Conservation (phyloP, 768 basidiomycete genomes). For the Xerocomus spinulosus region DNA sequence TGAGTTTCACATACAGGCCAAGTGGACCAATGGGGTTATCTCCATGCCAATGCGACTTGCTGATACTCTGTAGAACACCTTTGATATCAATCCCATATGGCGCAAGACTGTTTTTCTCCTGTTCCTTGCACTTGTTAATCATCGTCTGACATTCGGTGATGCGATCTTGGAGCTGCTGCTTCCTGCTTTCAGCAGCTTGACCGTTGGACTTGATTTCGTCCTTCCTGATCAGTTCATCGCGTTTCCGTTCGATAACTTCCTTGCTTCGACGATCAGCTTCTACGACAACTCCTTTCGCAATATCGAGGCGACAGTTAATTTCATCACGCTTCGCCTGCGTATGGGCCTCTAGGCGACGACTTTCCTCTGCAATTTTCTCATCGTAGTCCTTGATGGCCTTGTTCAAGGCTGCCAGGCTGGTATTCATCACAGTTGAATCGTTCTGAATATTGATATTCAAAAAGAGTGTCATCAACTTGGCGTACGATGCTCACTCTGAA, state of each 20-base stretch:
- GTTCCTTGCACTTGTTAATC: conserved; percentile 45
- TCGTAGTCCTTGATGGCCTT: conserved; percentile 35
- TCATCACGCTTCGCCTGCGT: conserved; percentile 62
- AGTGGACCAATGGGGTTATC: conserved; percentile 72
- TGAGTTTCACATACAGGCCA: conserved; percentile 71
- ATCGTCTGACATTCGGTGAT: conserved; percentile 47
- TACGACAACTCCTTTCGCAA: conserved; percentile 37
- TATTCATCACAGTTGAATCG: conserved; percentile 49
- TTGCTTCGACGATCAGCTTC: conserved; percentile 35
- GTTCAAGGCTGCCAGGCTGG: conserved; percentile 33
- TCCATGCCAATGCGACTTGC: conserved; percentile 54
- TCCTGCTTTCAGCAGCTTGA: conserved; percentile 31
- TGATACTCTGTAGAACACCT: conserved; percentile 50
- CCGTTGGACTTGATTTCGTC: conserved; percentile 35
- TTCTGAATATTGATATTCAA: conserved; percentile 32
- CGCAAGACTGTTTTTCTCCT: conserved; percentile 53
- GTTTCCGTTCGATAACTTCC: conserved; percentile 32
- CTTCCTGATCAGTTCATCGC: conserved; percentile 26
- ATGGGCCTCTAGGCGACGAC: conserved; percentile 47
- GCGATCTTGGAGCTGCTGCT: conserved; percentile 32
- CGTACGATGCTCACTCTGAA: conserved; percentile 38
- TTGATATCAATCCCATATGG: conserved; percentile 64
- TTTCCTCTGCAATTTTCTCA: conserved; percentile 49
- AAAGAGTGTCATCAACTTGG: background rate
- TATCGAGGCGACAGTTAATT: conserved; percentile 46